Percentiles rank a stretch among this genome's conserved stretches.
Evolutionary conservation across 2,329 filamentous ascomycete species (phyloP).

Genomic region (Phoma sp.): DNA sequence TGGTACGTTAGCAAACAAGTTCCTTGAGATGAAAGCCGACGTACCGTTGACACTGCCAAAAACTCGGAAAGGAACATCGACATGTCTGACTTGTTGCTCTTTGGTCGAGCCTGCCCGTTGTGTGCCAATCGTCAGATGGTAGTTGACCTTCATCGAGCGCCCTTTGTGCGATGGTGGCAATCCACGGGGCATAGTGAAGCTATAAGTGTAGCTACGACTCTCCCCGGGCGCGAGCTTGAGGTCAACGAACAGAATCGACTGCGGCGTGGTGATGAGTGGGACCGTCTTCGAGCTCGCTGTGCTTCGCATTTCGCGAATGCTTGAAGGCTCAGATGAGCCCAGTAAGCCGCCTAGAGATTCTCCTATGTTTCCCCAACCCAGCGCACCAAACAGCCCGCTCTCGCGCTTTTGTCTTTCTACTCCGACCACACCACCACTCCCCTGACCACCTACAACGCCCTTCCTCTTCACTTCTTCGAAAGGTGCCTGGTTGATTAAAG

Average conservation of each 20-base stretch:
- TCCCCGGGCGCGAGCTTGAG: conserved; percentile 86
- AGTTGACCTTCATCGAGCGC: conserved; percentile 91
- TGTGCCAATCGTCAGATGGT: conserved; percentile 89
- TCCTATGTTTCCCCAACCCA: conserved; percentile 88
- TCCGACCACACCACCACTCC: conserved; percentile 82
- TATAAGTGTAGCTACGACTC: conserved; percentile 84
- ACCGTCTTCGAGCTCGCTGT: conserved; percentile 85
- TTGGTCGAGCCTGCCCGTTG: conserved; percentile 80
- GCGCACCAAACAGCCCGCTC: conserved; percentile 78
- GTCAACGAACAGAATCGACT: conserved; percentile 95
- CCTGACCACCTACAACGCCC: conserved; percentile 83
- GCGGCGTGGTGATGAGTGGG: conserved; percentile 90
- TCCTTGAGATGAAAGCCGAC: conserved; percentile 12
- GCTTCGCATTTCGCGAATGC: conserved; percentile 93
- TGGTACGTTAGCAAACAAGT: conserved; percentile 24
- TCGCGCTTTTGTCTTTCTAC: conserved; percentile 76
- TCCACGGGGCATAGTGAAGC: conserved; percentile 83
- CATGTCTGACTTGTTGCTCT: conserved; percentile 81
- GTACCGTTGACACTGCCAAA: conserved; percentile 85
- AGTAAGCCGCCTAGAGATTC: conserved; percentile 87
- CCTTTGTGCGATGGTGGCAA: conserved; percentile 91
- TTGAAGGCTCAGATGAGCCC: conserved; percentile 86
- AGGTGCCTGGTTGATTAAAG: conserved; percentile 82
- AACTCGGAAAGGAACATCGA: conserved; percentile 91
- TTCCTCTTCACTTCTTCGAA: conserved; percentile 98